Percentiles rank a stretch among this genome's conserved stretches.
phyloP scores from a whole-genome alignment of 1,284 basidiomycete genomes.

The Ceratobasidium sp. region DNA sequence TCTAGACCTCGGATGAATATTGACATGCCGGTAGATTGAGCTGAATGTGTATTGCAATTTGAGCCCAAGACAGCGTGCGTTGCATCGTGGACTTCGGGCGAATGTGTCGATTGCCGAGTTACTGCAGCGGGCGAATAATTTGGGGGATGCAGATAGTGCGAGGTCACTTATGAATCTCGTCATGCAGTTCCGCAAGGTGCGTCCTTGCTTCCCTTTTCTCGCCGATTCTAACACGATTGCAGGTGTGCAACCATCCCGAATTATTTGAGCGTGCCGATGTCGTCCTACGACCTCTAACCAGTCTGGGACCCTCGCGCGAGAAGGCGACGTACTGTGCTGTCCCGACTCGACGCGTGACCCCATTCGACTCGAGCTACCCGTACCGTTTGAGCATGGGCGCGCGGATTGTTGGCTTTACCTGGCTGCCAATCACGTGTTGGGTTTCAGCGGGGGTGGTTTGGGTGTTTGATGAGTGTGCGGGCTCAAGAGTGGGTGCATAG shows the following conservation, averaged over 20 bases:
- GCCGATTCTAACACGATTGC: slow-evolving; percentile 27
- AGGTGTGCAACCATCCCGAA: slow-evolving; percentile 99
- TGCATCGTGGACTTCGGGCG: slow-evolving; percentile 90
- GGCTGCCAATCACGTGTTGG: slow-evolving; percentile 66
- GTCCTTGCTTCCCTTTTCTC: slow-evolving; percentile 46
- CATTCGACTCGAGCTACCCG: slow-evolving; percentile 83
- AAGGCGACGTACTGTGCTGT: slow-evolving; percentile 84
- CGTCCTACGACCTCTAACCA: slow-evolving; percentile 86
- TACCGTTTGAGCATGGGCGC: slow-evolving; percentile 82
- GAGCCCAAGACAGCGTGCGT: slow-evolving; percentile 90
- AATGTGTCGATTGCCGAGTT: slow-evolving; percentile 97
- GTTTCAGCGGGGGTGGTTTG: slow-evolving; percentile 70
- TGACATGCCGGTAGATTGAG: slow-evolving; percentile 76
- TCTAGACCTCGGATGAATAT: neutral
- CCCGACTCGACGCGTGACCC: slow-evolving; percentile 90
- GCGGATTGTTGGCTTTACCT: slow-evolving; percentile 78
- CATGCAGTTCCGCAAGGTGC: slow-evolving; percentile 98
- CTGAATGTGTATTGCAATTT: slow-evolving; percentile 96
- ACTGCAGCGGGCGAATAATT: slow-evolving; percentile 89
- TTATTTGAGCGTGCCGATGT: slow-evolving; percentile 98
- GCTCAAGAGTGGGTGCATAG: slow-evolving; percentile 79
- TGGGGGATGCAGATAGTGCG: slow-evolving; percentile 89
- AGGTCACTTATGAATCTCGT: slow-evolving; percentile 98
- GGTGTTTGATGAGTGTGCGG: slow-evolving; percentile 92
- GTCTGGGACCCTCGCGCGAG: slow-evolving; percentile 83